Conservation (phyloP, 192 early-diverging fungal genomes). For the Gonapodya prolifera region DNA sequence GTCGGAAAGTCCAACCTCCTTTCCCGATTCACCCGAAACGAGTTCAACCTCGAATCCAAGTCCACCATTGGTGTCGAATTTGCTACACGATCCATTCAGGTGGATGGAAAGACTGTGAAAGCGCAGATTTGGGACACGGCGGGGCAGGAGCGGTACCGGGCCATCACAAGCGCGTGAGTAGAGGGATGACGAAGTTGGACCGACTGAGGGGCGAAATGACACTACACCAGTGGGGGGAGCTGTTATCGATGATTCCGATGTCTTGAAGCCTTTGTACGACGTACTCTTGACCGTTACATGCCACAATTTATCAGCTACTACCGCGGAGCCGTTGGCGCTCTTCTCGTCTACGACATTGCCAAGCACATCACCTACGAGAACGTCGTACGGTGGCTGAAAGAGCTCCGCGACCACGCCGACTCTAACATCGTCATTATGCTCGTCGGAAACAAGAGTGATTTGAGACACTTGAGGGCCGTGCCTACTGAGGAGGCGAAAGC, state of each 20-base stretch:
- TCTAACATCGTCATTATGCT: constrained; percentile 98
- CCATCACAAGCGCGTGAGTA: constrained; percentile 52
- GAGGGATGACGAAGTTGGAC: not conserved
- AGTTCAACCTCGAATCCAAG: constrained; percentile 97
- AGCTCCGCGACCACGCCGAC: constrained; percentile 92
- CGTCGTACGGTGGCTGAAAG: constrained; percentile 95
- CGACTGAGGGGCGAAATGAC: constrained; percentile 19
- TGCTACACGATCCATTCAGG: constrained; percentile 88
- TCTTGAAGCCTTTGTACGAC: not conserved
- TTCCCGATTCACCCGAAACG: constrained; percentile 91
- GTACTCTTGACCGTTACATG: not conserved
- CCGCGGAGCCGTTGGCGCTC: constrained; percentile 90
- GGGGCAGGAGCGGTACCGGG: constrained; percentile 69
- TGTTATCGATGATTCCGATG: constrained; percentile 16
- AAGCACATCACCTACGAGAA: constrained; percentile 92
- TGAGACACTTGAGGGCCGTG: constrained; percentile 88
- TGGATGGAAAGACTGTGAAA: constrained; percentile 95
- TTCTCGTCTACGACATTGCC: constrained; percentile 96
- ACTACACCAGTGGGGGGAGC: constrained; percentile 26
- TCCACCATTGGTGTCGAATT: constrained; percentile 99
- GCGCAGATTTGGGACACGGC: constrained; percentile 99
- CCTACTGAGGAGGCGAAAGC: constrained; percentile 96
- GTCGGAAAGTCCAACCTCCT: constrained; percentile 98
- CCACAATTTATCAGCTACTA: too few species aligned
- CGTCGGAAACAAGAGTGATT: constrained; percentile 98